These are phyloP conservation scores for Dillenia turbinata DNA, from an alignment of 164 flowering plant genomes.

Conservation along the genomic window DNA sequence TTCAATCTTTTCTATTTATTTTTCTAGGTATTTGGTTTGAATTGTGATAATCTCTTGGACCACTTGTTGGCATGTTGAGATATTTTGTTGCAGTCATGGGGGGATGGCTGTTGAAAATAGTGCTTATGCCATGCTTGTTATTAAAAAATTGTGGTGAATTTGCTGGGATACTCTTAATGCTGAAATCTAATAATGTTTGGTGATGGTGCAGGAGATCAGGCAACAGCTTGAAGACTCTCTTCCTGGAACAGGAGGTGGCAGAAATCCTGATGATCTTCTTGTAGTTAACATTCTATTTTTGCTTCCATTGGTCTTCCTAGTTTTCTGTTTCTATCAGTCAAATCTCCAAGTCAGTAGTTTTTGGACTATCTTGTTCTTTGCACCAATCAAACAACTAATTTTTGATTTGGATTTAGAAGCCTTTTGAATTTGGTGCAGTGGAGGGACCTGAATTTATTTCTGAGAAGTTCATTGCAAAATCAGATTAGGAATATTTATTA, in stretches of 20 bases:
- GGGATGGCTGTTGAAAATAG: too few relatives aligned
- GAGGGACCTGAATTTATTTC: conserved; percentile 31
- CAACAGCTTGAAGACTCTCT: conserved; percentile 70
- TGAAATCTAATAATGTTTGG: background rate
- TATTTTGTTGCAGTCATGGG: too few relatives aligned
- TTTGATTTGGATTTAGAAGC: background rate
- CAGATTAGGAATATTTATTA: conserved; percentile 58
- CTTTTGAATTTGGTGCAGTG: conserved; percentile 32
- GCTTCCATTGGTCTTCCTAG: conserved; percentile 53
- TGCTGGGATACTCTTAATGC: too few relatives aligned
- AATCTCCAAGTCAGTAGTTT: conserved; percentile 52
- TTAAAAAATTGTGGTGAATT: too few relatives aligned
- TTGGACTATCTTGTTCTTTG: background rate
- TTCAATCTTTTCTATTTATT: too few relatives aligned
- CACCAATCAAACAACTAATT: conserved; percentile 1
- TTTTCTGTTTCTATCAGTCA: conserved; percentile 55
- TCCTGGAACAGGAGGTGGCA: conserved; percentile 95
- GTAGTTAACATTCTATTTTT: conserved; percentile 60
- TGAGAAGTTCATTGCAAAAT: conserved; percentile 53
- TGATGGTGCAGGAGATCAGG: conserved; percentile 68
- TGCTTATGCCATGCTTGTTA: too few relatives aligned
- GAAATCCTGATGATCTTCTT: conserved; percentile 57
- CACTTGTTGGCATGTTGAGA: too few relatives aligned
- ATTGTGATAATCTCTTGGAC: too few relatives aligned
- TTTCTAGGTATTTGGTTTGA: too few relatives aligned